Percentiles rank a stretch among this genome's conserved stretches.
These are phyloP conservation scores for Mortierella sp. DNA, from an alignment of 371 early-diverging fungal species.

Conservation along the genomic window DNA sequence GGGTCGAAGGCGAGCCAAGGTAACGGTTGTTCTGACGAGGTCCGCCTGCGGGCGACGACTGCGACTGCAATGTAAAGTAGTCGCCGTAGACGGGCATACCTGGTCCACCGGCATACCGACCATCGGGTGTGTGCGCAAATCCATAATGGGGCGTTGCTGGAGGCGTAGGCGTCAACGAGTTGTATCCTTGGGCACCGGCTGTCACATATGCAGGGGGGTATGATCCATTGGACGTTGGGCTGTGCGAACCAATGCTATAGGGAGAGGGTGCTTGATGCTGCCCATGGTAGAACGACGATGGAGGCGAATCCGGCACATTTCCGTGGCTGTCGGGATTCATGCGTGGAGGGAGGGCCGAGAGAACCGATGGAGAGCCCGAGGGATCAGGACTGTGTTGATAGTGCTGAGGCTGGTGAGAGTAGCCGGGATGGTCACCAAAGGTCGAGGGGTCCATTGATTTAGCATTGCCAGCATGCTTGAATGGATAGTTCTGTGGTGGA, in stretches of 20 bases:
- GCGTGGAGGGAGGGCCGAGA: constrained; percentile 40
- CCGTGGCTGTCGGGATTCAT: constrained; percentile 34
- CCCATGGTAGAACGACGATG: constrained; percentile 43
- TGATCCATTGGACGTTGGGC: constrained; percentile 40
- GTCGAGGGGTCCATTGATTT: constrained; percentile 46
- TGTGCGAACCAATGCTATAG: constrained; percentile 52
- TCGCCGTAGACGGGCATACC: constrained; percentile 44
- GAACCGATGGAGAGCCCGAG: constrained; percentile 41
- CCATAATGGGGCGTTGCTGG: constrained; percentile 53
- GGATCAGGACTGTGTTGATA: constrained; percentile 53
- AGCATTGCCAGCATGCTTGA: constrained; percentile 58
- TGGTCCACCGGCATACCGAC: constrained; percentile 37
- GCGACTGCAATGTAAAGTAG: constrained; percentile 48
- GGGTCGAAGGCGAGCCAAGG: constrained; percentile 51
- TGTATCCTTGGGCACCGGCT: constrained; percentile 39
- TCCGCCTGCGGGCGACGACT: constrained; percentile 23
- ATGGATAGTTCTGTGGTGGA: constrained; percentile 36
- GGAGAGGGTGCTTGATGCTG: constrained; percentile 53
- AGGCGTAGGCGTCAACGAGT: constrained; percentile 47
- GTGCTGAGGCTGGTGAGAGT: constrained; percentile 34
- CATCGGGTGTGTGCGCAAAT: constrained; percentile 50
- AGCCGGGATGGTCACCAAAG: constrained; percentile 36
- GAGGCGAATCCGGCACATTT: constrained; percentile 42
- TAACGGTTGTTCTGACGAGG: constrained; percentile 39
- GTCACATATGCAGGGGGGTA: constrained; percentile 45